These are phyloP conservation scores for Pontederia crassipes DNA, from an alignment of 176 grass and related monocot genomes.

Conservation along the genomic window DNA sequence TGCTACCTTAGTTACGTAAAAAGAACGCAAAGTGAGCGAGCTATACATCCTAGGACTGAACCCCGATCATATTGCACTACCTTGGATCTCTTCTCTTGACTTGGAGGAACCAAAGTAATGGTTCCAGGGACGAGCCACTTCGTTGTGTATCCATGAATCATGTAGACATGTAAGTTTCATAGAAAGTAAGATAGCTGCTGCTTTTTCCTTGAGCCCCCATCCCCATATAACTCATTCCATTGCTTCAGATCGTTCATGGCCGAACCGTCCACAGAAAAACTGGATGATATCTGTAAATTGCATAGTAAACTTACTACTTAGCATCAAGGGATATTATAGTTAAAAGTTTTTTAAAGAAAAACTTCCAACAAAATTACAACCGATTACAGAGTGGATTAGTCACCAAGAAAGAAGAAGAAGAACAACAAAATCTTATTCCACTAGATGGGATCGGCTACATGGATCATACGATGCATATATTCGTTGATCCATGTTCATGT, in stretches of 20 bases:
- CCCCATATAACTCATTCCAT: slow-evolving; percentile 79
- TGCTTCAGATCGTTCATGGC: slow-evolving; percentile 91
- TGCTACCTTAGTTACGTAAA: too few relatives aligned
- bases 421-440: too few relatives aligned
- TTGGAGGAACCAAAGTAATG: background rate
- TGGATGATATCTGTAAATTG: slow-evolving; percentile 60
- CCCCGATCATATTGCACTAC: background rate
- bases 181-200: slow-evolving; percentile 87
- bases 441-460: too few relatives aligned
- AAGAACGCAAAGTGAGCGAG: too few relatives aligned
- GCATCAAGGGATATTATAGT: too few relatives aligned
- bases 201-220: slow-evolving; percentile 90
- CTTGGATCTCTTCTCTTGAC: background rate
- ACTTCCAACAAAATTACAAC: too few relatives aligned
- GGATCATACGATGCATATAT: too few relatives aligned
- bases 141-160: background rate
- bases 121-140: background rate
- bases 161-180: slow-evolving; percentile 20
- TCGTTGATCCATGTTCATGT: too few relatives aligned
- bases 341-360: too few relatives aligned
- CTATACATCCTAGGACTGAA: too few relatives aligned
- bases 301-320: background rate
- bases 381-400: too few relatives aligned
- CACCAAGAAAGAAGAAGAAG: too few relatives aligned
- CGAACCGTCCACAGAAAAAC: slow-evolving; percentile 64